Percentiles rank a stretch among this genome's conserved stretches.
phyloP scores from a whole-genome alignment of 2,329 filamentous ascomycete genomes.

The Capronia coronata region DNA sequence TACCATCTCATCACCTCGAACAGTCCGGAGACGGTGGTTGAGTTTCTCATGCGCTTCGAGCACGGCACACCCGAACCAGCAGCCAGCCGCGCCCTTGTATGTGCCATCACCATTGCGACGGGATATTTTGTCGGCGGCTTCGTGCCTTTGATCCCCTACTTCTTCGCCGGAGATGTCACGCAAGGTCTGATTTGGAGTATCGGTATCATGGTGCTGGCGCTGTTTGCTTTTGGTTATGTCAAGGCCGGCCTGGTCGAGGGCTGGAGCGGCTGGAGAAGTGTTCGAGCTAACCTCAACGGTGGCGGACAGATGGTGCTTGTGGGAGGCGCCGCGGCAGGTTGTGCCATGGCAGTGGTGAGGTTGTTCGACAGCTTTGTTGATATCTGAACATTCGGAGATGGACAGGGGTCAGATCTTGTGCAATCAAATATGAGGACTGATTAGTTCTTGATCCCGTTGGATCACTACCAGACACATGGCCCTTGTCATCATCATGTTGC shows the following conservation, averaged over 20 bases:
- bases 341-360: conserved; percentile 52
- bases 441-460: too few species aligned
- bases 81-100: conserved; percentile 30
- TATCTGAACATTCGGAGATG: neutral
- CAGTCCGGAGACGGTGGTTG: conserved; percentile 13
- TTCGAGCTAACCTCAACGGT: conserved; percentile 33
- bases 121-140: conserved; percentile 38
- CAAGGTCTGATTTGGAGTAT: conserved; percentile 45
- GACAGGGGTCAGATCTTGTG: too few species aligned
- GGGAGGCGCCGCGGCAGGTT: conserved; percentile 59
- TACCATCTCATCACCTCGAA: conserved; percentile 23
- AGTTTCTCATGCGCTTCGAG: conserved; percentile 23
- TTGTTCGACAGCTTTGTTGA: conserved; percentile 10
- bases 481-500: too few species aligned
- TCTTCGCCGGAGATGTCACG: conserved; percentile 34
- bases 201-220: conserved; percentile 44
- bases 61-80: conserved; percentile 37
- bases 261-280: conserved; percentile 38
- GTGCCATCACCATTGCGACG: conserved; percentile 35
- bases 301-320: conserved; percentile 59
- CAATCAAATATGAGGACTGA: too few species aligned
- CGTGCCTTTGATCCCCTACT: conserved; percentile 49
- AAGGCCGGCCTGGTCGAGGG: conserved; percentile 39
- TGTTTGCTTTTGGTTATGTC: conserved; percentile 47
- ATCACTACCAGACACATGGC: too few species aligned